Base-by-base conservation (phyloP, 176 grass and related monocot species). In the Saccharum officinarum region DNA sequence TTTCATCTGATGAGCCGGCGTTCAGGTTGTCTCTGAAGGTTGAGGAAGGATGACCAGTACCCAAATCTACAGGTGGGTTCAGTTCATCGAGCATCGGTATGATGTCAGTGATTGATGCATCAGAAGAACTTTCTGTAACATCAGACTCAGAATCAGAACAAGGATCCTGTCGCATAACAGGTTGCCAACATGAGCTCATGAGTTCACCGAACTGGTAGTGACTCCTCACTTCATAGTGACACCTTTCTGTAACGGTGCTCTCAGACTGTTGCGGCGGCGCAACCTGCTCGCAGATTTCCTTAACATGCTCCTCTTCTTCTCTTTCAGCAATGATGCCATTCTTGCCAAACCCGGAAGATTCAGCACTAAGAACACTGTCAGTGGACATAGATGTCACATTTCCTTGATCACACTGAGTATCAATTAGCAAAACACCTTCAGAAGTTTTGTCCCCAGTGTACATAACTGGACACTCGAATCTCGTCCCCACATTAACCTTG, bases 61-160 rank as follows among this genome's bases (percentile, higher is more conserved):
- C 74, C 25, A 40, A 76, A 40, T 81, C 37, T 57, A 37, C 75
- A 85, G 74, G n/a, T 79, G 41, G 87, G 11, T 91, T 90, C 66
- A 92, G 71, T 10, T 94, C 92, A 68, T 92, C 87, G 31, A 90
- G 90, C 90, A 95, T 90, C 8, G 88, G 93, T 83, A 92, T 90
- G 49, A 95, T 92, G 85, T 95, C 87, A 67, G 87, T 69, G 71
- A 92, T 92, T 10, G 93, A 95, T 61, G 93, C 87, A 73, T 90
- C 90, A 33, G 82, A 73, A 81, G 90, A 95, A 71, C 90, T 95
- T 23, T 88, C 90, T 8, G 40, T 82, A 49, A 76, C 15, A 78
- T 88, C 90, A 67, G 85, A 90, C 61, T 88, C 90, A 78, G 88
- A 84, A 74, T 80, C 81, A 80, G 76, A 84, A 41, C 69, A 80